Evolutionary conservation across 257 asterid species (phyloP), one percentile per base, ranked within the genome.

Genomic region (Salvia hispanica): DNA sequence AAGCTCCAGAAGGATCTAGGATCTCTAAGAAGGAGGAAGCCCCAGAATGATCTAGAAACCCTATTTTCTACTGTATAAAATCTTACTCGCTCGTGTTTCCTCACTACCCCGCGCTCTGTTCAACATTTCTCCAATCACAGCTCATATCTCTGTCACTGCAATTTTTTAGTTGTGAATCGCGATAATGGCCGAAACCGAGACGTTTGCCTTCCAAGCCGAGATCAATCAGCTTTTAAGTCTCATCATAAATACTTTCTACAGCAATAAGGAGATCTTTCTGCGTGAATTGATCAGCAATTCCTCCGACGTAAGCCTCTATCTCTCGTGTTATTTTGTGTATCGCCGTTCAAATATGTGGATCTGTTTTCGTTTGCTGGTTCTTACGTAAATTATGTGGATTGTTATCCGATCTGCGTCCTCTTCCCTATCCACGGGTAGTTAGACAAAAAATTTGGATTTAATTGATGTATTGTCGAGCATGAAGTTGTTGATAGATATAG

Each of bases 131-230:
- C n/a, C 59, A 16, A 50, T 11, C 12, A 0, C 1, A 59, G 28
- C 33, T 37, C 28, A 39, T 43, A 3, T 25, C 5, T 53, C 28
- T n/a, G 33, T 31, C 10, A 28, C 37, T 46, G 8, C 50, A n/a
- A 15, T 39, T 7, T 60, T 6, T 2, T 48, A 34, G 0, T 7
- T 2, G 31, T 69, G 64, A 62, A 13, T 57, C 55, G 18, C 16
- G 3, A 39, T 36, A 21, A 83, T 83, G 90, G 79, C 86, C 74
- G 90, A 84, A 9, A 64, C 80, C 0, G 94, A 86, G 79, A 86
- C 90, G 83, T 86, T 86, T 73, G 90, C 94, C 1, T 86, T 86
- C 72, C 93, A 84, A 79, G 93, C 93, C 0, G 90, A 86, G 81
- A 86, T 86, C 79, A 86, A 86, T 66, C 93, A 86, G 86, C 80